These are phyloP conservation scores for Xylariales sp. DNA, from an alignment of 2,329 filamentous ascomycete genomes.

Conservation along the genomic window DNA sequence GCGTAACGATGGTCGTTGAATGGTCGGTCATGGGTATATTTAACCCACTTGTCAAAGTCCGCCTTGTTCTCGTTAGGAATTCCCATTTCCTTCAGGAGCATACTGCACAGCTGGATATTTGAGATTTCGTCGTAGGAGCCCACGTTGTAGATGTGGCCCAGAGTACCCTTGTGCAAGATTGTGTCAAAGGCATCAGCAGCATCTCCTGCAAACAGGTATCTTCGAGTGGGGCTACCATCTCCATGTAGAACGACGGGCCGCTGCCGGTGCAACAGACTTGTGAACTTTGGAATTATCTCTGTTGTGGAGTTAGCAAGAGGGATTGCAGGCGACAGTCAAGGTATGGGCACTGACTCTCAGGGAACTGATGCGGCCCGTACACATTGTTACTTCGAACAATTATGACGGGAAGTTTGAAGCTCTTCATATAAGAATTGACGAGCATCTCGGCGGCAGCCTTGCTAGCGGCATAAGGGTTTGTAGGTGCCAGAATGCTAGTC, in stretches of 20 bases:
- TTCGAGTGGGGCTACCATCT: constrained; percentile 66
- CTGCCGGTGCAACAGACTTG: constrained; percentile 62
- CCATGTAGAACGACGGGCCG: constrained; percentile 71
- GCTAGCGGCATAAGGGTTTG: constrained; percentile 76
- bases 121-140: constrained; percentile 74
- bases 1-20: constrained; percentile 74
- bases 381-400: constrained; percentile 82
- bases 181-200: constrained; percentile 80
- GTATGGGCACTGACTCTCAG: constrained; percentile 59
- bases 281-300: constrained; percentile 85
- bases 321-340: not conserved
- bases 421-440: constrained; percentile 81
- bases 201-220: constrained; percentile 75
- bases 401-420: constrained; percentile 74
- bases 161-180: constrained; percentile 70
- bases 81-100: constrained; percentile 59
- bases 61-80: constrained; percentile 46
- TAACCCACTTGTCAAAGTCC: constrained; percentile 60
- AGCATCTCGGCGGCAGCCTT: constrained; percentile 82
- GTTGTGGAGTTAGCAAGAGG: constrained; percentile 12
- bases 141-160: constrained; percentile 79
- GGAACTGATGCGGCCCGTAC: constrained; percentile 79
- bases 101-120: constrained; percentile 64
- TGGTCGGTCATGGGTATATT: constrained; percentile 72
- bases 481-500: constrained; percentile 69